Conservation (phyloP, 2,329 filamentous ascomycete genomes). For the Cladobotryum protrusum region DNA sequence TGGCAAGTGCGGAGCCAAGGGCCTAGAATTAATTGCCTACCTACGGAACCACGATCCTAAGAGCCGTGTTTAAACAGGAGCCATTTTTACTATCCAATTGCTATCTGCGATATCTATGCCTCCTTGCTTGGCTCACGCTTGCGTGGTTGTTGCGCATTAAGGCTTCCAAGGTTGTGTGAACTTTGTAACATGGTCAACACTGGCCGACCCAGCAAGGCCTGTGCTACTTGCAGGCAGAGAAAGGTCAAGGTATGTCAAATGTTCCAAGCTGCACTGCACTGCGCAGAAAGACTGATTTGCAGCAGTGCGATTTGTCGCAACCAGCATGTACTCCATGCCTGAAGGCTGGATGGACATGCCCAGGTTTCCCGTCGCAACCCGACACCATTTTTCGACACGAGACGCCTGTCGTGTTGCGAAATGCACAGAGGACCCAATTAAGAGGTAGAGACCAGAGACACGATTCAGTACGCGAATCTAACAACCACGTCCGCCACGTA, state of each 20-base stretch:
- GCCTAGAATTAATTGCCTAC: too few relatives aligned
- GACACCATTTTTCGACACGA: slow-evolving; percentile 14
- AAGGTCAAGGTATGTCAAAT: slow-evolving; percentile 16
- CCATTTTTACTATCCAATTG: too few relatives aligned
- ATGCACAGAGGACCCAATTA: background rate
- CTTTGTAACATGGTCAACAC: too few relatives aligned
- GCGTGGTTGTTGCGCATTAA: too few relatives aligned
- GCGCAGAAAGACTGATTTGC: slow-evolving; percentile 2
- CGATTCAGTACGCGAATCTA: too few relatives aligned
- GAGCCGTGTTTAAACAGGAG: too few relatives aligned
- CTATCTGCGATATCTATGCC: too few relatives aligned
- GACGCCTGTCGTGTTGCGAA: background rate
- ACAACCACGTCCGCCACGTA: slow-evolving; percentile 1
- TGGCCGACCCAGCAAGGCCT: slow-evolving; percentile 13
- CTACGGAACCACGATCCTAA: too few relatives aligned
- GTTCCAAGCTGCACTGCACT: slow-evolving; percentile 10
- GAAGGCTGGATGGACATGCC: slow-evolving; percentile 15
- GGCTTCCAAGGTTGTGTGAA: too few relatives aligned
- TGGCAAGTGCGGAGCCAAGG: too few relatives aligned
- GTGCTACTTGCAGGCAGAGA: slow-evolving; percentile 15
- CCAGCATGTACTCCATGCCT: slow-evolving; percentile 16
- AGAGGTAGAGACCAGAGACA: background rate
- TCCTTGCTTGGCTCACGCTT: too few relatives aligned
- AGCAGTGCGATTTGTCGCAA: background rate
- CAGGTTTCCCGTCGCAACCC: slow-evolving; percentile 9